Evolutionary conservation across 2,329 filamentous ascomycete genomes (phyloP).

Genomic region (Arachnomyces sp.): DNA sequence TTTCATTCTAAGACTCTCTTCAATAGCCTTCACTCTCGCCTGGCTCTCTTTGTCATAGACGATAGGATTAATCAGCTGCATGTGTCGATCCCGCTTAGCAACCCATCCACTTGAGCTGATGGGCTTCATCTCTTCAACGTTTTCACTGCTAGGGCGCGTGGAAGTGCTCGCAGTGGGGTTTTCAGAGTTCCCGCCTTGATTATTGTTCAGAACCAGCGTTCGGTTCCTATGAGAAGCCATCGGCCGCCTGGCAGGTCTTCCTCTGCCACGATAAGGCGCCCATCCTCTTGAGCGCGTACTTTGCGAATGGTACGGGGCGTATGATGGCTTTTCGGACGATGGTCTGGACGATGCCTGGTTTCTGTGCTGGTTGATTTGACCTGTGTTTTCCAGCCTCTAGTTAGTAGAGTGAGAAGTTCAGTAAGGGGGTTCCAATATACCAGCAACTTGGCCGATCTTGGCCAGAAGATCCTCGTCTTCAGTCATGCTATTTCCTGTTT

Average conservation of each 20-base stretch:
- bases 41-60: constrained; percentile 68
- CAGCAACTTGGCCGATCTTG: constrained; percentile 50
- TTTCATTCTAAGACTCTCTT: constrained; percentile 50
- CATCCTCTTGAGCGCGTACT: constrained; percentile 21
- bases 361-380: constrained; percentile 73
- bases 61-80: constrained; percentile 73
- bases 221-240: constrained; percentile 43
- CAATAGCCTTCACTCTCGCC: constrained; percentile 60
- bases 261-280: constrained; percentile 37
- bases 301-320: constrained; percentile 16
- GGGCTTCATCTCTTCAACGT: constrained; percentile 22
- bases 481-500: constrained; percentile 32
- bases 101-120: constrained; percentile 50
- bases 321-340: constrained; percentile 13
- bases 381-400: constrained; percentile 35
- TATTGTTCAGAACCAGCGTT: constrained; percentile 58
- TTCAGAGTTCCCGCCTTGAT: constrained; percentile 18
- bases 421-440: constrained; percentile 29
- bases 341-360: constrained; percentile 37
- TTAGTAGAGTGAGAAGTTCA: constrained; percentile 28
- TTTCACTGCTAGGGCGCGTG: constrained; percentile 19
- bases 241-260: constrained; percentile 30
- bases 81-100: constrained; percentile 64
- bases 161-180: constrained; percentile 17
- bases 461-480: constrained; percentile 49